phyloP scores from a whole-genome alignment of 2,329 filamentous ascomycete species.

The Talaromyces amestolkiae region DNA sequence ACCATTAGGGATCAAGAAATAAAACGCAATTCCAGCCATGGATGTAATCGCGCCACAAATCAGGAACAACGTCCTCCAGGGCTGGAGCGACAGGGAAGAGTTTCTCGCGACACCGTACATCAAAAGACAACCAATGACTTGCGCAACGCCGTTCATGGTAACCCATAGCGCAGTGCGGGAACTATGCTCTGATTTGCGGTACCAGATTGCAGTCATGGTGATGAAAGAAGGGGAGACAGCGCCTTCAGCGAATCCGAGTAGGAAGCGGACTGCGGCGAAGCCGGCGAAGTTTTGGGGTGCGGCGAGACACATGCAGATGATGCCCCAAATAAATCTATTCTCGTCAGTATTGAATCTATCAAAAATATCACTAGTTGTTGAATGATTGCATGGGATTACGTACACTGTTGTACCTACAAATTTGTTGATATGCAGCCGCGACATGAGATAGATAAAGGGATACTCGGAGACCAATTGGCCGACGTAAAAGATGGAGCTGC shows the following conservation, averaged over 20 bases:
- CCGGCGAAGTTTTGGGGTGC: slow-evolving; percentile 41
- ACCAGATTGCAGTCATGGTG: slow-evolving; percentile 47
- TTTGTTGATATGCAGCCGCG: slow-evolving; percentile 48
- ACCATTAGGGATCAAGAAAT: slow-evolving; percentile 47
- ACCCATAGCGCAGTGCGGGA: slow-evolving; percentile 42
- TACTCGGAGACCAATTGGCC: slow-evolving; percentile 50
- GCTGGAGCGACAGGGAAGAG: slow-evolving; percentile 34
- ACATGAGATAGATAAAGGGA: slow-evolving; percentile 54
- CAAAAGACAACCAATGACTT: slow-evolving; percentile 47
- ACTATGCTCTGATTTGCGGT: slow-evolving; percentile 39
- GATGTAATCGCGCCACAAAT: slow-evolving; percentile 51
- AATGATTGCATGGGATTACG: slow-evolving; percentile 9
- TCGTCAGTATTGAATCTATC: neutral
- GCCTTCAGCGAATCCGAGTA: slow-evolving; percentile 48
- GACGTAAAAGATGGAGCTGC: slow-evolving; percentile 36
- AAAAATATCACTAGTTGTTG: too few relatives aligned
- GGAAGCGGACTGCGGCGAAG: slow-evolving; percentile 42
- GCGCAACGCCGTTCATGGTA: slow-evolving; percentile 48
- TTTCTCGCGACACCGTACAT: slow-evolving; percentile 54
- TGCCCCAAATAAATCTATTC: slow-evolving; percentile 43
- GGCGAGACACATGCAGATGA: slow-evolving; percentile 47
- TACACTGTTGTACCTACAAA: slow-evolving; percentile 52
- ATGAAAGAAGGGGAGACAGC: slow-evolving; percentile 49
- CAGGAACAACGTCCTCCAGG: slow-evolving; percentile 52
- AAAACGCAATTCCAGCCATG: slow-evolving; percentile 46